phyloP scores from a whole-genome alignment of 2,329 filamentous ascomycete species.

The Fusarium hainanense region DNA sequence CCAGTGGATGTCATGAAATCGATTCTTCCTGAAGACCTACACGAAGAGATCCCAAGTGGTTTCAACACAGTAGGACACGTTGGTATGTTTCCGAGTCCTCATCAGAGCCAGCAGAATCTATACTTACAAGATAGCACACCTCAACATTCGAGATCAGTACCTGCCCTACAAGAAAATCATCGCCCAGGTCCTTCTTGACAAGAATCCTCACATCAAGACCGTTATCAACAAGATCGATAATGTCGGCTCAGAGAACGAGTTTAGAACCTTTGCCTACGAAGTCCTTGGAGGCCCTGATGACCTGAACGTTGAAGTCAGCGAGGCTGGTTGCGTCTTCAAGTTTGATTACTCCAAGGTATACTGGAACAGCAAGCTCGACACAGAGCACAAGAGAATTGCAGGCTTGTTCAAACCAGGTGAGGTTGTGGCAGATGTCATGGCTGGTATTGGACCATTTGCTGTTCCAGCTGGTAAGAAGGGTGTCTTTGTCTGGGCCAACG shows the following conservation, averaged over 20 bases:
- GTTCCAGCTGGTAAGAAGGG: conserved; percentile 89
- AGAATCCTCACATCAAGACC: conserved; percentile 83
- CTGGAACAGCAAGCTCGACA: conserved; percentile 94
- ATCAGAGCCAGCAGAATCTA: background rate
- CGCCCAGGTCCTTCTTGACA: conserved; percentile 87
- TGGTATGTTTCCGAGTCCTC: conserved; percentile 58
- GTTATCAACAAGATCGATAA: conserved; percentile 97
- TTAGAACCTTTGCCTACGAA: conserved; percentile 93
- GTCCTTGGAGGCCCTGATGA: conserved; percentile 85
- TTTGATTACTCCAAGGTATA: conserved; percentile 98
- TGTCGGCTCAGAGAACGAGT: conserved; percentile 86
- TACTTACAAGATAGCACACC: conserved; percentile 69
- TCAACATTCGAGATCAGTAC: conserved; percentile 88
- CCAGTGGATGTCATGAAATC: conserved; percentile 83
- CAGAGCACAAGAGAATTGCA: conserved; percentile 86
- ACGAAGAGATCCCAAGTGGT: conserved; percentile 83
- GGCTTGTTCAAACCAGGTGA: conserved; percentile 82
- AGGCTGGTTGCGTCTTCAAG: conserved; percentile 85
- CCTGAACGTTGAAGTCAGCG: conserved; percentile 83
- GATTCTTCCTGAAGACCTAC: conserved; percentile 81
- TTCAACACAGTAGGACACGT: conserved; percentile 93
- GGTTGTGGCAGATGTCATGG: conserved; percentile 96
- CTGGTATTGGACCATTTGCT: conserved; percentile 94
- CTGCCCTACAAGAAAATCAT: conserved; percentile 88
- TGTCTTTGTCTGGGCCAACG: conserved; percentile 96